These are phyloP conservation scores for Eragrostis curvula DNA, from an alignment of 176 grass and related monocot genomes.

Conservation along the genomic window DNA sequence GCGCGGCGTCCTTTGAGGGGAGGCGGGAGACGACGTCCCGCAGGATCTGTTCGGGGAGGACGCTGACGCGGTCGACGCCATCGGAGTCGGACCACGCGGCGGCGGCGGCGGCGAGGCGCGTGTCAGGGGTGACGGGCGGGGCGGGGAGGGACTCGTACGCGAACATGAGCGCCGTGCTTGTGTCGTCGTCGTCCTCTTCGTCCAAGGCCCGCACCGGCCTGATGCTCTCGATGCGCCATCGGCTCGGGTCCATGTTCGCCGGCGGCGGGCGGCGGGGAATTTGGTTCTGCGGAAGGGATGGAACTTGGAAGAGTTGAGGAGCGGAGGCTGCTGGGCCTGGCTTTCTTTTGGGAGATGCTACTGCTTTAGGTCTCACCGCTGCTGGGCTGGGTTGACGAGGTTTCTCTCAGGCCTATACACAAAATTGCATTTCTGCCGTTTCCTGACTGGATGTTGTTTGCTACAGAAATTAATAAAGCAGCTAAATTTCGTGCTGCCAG, in stretches of 20 bases:
- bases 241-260: not conserved
- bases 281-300: not conserved
- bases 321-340: not conserved
- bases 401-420: too few species aligned
- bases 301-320: not conserved
- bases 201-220: not conserved
- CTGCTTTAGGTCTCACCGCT: too few species aligned
- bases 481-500: too few species aligned
- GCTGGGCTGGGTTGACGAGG: too few species aligned
- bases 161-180: not conserved
- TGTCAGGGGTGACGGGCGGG: not conserved
- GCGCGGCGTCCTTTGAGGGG: not conserved
- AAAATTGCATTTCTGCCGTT: too few species aligned
- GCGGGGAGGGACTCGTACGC: not conserved
- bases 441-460: too few species aligned
- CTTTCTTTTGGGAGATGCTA: too few species aligned
- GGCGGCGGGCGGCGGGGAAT: not conserved
- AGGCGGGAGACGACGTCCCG: not conserved
- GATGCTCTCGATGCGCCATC: not conserved
- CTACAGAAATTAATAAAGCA: too few species aligned
- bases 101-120: not conserved
- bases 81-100: not conserved
- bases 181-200: not conserved
- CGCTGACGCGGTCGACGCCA: constrained; percentile 15
- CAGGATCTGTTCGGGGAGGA: not conserved